Percentiles rank a stretch among this genome's conserved stretches.
Evolutionary conservation across 164 flowering plant species (phyloP).

Genomic region (Taxillus chinensis): DNA sequence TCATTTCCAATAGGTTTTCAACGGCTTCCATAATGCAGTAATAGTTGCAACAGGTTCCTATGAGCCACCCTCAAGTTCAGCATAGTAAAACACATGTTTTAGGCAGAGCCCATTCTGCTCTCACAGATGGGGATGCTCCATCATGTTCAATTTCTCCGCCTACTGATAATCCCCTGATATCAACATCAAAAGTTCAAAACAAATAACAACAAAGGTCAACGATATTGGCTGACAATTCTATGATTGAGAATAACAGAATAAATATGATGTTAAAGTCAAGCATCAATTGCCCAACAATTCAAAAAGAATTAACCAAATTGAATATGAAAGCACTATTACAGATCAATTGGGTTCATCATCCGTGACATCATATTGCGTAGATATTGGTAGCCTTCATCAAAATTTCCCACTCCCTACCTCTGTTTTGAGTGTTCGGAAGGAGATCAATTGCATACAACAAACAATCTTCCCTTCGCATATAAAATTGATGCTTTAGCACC

Average conservation of each 20-base stretch:
- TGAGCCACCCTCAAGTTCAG: constrained; percentile 36
- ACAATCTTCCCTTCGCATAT: constrained; percentile 46
- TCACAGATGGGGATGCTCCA: constrained; percentile 42
- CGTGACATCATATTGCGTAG: constrained; percentile 75
- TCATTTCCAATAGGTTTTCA: constrained; percentile 25
- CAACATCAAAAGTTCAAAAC: constrained; percentile 41
- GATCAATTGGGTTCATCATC: constrained; percentile 77
- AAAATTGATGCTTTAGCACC: constrained; percentile 58
- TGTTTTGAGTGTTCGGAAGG: constrained; percentile 53
- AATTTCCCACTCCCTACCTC: constrained; percentile 46
- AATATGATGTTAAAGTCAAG: constrained; percentile 40
- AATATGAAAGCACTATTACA: constrained; percentile 31
- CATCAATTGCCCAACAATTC: constrained; percentile 36
- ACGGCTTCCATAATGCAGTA: constrained; percentile 28
- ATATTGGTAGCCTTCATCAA: constrained; percentile 55
- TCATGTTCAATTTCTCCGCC: constrained; percentile 50
- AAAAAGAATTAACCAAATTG: constrained; percentile 45
- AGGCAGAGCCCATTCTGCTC: constrained; percentile 40
- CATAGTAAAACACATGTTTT: constrained; percentile 20
- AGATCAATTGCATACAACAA: constrained; percentile 58
- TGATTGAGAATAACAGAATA: constrained; percentile 55
- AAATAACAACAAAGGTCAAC: constrained; percentile 40
- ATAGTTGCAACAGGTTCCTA: constrained; percentile 25
- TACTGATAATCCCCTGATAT: constrained; percentile 47
- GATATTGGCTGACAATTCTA: constrained; percentile 25